Conservation (phyloP, 164 flowering plant genomes). For the Berberis vulgaris region DNA sequence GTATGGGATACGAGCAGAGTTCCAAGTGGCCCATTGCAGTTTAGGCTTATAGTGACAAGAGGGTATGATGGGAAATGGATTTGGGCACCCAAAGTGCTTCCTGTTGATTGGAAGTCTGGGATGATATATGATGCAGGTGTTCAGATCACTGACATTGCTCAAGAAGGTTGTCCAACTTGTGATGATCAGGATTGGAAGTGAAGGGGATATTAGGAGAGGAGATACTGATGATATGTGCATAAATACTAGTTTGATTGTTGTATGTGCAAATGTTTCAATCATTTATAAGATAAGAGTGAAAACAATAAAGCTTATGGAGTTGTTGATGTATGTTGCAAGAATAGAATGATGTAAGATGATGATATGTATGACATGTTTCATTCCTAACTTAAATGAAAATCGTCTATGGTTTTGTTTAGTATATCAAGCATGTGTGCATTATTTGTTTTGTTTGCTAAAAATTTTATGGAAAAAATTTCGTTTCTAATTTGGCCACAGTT, state of each 20-base stretch:
- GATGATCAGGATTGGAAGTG: slow-evolving; percentile 31
- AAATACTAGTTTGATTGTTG: not conserved
- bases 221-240: not conserved
- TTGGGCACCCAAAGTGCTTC: slow-evolving; percentile 56
- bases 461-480: too few species aligned
- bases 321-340: too few species aligned
- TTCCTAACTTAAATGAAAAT: too few species aligned
- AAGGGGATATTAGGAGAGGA: not conserved
- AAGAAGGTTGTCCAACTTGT: slow-evolving; percentile 73
- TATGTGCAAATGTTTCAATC: too few species aligned
- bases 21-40: slow-evolving; percentile 56
- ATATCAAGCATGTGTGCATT: too few species aligned
- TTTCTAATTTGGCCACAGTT: not conserved
- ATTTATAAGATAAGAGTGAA: too few species aligned
- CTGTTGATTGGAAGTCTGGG: slow-evolving; percentile 72
- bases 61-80: slow-evolving; percentile 70
- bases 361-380: too few species aligned
- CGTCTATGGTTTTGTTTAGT: too few species aligned
- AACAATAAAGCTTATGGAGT: too few species aligned
- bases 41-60: slow-evolving; percentile 54
- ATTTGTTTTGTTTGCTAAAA: too few species aligned
- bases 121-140: slow-evolving; percentile 51
- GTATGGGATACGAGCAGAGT: slow-evolving; percentile 72
- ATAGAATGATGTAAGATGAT: too few species aligned
- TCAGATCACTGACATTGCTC: slow-evolving; percentile 64